Evolutionary conservation across 768 basidiomycete species (phyloP).

Genomic region (Suillus decipiens): DNA sequence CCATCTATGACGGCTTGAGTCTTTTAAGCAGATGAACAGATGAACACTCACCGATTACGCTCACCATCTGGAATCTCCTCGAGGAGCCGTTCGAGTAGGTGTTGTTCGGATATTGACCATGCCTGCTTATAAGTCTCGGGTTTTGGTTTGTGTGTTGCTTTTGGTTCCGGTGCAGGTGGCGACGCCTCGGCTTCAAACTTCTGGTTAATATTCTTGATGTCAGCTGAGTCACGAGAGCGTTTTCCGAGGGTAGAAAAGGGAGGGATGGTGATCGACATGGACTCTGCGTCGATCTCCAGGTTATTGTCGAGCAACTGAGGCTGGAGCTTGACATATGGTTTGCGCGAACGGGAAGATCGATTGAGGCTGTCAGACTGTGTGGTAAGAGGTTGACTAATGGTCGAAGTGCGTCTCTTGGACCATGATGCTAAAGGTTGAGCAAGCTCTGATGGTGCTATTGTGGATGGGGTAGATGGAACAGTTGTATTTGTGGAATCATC

Average conservation of each 20-base stretch:
- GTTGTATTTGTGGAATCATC: slow-evolving; percentile 15
- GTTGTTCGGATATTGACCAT: slow-evolving; percentile 78
- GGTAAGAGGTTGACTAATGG: slow-evolving; percentile 1
- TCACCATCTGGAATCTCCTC: slow-evolving; percentile 78
- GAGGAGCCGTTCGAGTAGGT: slow-evolving; percentile 70
- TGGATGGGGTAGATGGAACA: slow-evolving; percentile 9
- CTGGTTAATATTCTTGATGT: slow-evolving; percentile 18
- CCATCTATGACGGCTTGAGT: slow-evolving; percentile 51
- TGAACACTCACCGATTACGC: slow-evolving; percentile 59
- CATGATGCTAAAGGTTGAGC: not conserved
- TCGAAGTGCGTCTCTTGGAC: slow-evolving; percentile 1
- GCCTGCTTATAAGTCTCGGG: slow-evolving; percentile 80
- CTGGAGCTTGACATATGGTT: slow-evolving; percentile 34
- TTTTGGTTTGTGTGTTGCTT: slow-evolving; percentile 25
- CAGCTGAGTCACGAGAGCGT: slow-evolving; percentile 25
- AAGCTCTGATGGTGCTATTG: slow-evolving; percentile 3
- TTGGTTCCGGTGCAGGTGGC: slow-evolving; percentile 17
- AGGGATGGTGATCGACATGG: slow-evolving; percentile 14
- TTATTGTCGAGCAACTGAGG: slow-evolving; percentile 17
- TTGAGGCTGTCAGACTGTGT: slow-evolving; percentile 13
- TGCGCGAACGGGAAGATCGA: slow-evolving; percentile 28
- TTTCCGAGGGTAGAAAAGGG: slow-evolving; percentile 28
- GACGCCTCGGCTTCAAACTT: slow-evolving; percentile 20
- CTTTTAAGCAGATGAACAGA: slow-evolving; percentile 6
- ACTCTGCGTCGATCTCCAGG: slow-evolving; percentile 15